These are phyloP conservation scores for Pinus tabuliformis DNA, from an alignment of 75 land plant genomes.

Conservation along the genomic window DNA sequence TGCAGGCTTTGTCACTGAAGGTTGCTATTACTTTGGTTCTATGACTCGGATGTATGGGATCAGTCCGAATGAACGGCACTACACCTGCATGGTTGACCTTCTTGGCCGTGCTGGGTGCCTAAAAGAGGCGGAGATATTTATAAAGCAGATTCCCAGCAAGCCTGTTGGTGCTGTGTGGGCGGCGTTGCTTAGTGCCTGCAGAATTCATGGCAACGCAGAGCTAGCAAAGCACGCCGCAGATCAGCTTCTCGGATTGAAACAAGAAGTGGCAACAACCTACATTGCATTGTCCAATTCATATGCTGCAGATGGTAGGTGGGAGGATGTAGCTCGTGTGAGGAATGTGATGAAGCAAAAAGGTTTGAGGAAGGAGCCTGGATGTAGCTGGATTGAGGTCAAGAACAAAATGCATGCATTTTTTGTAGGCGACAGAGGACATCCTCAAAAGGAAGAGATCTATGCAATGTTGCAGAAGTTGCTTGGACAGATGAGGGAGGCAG, in stretches of 20 bases:
- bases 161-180: slow-evolving; percentile 15
- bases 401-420: slow-evolving; percentile 9
- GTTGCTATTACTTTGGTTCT: slow-evolving; percentile 2
- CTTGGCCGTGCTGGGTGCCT: slow-evolving; percentile 20
- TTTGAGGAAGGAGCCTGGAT: slow-evolving; percentile 14
- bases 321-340: background rate
- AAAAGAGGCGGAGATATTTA: slow-evolving; percentile 3
- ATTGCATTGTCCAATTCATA: slow-evolving; percentile 10
- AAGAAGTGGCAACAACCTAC: slow-evolving; percentile 2
- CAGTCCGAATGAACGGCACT: slow-evolving; percentile 8
- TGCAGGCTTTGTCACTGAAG: slow-evolving; percentile 9
- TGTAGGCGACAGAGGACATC: slow-evolving; percentile 13
- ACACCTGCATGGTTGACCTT: slow-evolving; percentile 22
- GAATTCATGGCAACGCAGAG: slow-evolving; percentile 4
- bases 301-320: slow-evolving; percentile 9
- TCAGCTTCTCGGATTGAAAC: slow-evolving; percentile 3
- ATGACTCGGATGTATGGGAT: slow-evolving; percentile 5
- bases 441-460: slow-evolving; percentile 8
- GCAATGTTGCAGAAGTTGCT: slow-evolving; percentile 26
- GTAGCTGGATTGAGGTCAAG: slow-evolving; percentile 21
- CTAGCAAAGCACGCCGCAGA: slow-evolving; percentile 11
- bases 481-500: slow-evolving; percentile 47
- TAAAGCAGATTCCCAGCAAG: slow-evolving; percentile 4
- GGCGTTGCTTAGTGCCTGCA: slow-evolving; percentile 18
- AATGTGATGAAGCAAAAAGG: slow-evolving; percentile 11